A percentile compares a stretch with the other conserved stretches of the same genome.
Conservation (phyloP, 768 basidiomycete genomes). For the Cubamyces sp. region DNA sequence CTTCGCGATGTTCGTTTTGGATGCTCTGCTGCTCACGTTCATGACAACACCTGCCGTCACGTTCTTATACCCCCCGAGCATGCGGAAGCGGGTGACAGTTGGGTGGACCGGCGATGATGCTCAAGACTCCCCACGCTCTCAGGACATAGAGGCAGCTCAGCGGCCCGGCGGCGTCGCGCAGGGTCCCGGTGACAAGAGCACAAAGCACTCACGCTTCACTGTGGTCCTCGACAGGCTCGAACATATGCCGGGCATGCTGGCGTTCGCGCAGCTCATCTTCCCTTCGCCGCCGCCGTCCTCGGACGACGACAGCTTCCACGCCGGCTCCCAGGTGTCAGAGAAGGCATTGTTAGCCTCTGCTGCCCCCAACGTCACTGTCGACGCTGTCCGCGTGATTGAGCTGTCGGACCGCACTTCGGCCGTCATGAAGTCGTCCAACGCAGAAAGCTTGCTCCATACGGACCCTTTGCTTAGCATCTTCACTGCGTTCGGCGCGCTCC, state of each 20-base stretch:
- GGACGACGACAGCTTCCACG: slow-evolving; percentile 36
- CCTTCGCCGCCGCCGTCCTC: slow-evolving; percentile 12
- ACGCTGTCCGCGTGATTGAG: slow-evolving; percentile 88
- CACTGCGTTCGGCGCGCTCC: slow-evolving; percentile 77
- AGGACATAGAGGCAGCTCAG: neutral
- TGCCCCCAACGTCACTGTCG: slow-evolving; percentile 52
- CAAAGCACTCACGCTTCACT: slow-evolving; percentile 60
- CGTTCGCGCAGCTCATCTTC: slow-evolving; percentile 70
- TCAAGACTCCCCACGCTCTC: neutral
- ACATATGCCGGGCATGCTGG: slow-evolving; percentile 82
- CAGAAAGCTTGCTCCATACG: slow-evolving; percentile 66
- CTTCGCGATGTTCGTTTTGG: slow-evolving; percentile 91
- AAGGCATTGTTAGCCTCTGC: neutral
- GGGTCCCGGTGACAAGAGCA: slow-evolving; percentile 19
- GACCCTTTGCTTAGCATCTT: slow-evolving; percentile 78
- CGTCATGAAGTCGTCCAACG: slow-evolving; percentile 79
- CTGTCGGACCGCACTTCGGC: slow-evolving; percentile 87
- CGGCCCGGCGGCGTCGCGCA: neutral
- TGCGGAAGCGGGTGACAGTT: slow-evolving; percentile 45
- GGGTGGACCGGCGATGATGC: slow-evolving; percentile 24
- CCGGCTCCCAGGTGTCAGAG: neutral
- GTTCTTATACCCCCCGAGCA: slow-evolving; percentile 68
- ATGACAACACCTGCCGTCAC: slow-evolving; percentile 86
- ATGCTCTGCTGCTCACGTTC: slow-evolving; percentile 76
- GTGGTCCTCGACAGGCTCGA: slow-evolving; percentile 83